A percentile compares a stretch with the other conserved stretches of the same genome.
Evolutionary conservation across 345 rosid species (phyloP).

Genomic region (Toxicodendron radicans): DNA sequence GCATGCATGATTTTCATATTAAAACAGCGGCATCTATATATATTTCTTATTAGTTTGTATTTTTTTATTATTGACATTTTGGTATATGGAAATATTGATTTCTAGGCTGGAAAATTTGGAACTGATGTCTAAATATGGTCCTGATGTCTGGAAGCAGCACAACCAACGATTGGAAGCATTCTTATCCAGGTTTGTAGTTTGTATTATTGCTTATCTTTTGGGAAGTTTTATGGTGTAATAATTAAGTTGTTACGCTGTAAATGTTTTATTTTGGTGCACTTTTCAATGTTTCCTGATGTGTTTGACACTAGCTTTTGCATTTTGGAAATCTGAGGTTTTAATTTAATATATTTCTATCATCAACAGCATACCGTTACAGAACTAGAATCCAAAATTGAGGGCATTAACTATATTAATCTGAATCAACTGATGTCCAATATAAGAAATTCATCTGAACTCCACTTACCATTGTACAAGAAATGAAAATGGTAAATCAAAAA

Average conservation of each 20-base stretch:
- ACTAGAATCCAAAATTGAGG: not conserved
- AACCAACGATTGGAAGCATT: conserved; percentile 68
- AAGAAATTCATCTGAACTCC: not conserved
- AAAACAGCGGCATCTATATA: not conserved
- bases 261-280: not conserved
- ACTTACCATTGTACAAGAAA: not conserved
- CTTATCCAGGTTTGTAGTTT: conserved; percentile 55
- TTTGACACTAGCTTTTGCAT: not conserved
- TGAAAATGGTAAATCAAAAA: too few species aligned
- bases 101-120: conserved; percentile 92
- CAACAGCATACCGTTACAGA: too few species aligned
- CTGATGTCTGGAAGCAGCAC: conserved; percentile 81
- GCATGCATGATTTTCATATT: not conserved
- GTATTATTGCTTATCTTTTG: not conserved
- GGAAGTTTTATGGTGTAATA: not conserved
- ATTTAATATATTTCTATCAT: not conserved
- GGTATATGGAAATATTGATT: conserved; percentile 19
- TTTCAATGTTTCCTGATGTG: not conserved
- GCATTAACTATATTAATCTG: not conserved
- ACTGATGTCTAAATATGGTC: conserved; percentile 74
- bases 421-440: not conserved
- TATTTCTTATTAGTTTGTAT: not conserved
- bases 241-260: not conserved
- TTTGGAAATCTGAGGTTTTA: not conserved
- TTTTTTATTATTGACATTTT: not conserved